Base-by-base conservation (phyloP, 495 filamentous ascomycete species). In the Emericellopsis terricola region DNA sequence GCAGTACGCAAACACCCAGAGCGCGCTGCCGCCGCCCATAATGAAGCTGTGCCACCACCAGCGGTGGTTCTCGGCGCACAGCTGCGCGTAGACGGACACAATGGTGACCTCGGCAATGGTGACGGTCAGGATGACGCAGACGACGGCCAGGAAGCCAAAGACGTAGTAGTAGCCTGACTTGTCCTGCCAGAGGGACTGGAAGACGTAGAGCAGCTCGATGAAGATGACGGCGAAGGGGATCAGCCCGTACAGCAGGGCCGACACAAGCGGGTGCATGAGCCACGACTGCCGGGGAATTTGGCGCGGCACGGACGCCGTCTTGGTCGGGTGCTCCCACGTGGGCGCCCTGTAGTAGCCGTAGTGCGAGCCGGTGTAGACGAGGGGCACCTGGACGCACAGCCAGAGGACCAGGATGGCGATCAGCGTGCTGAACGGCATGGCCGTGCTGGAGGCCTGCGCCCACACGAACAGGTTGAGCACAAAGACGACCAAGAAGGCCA, bases 21-120 rank as follows among this genome's bases (percentile, higher is more conserved):
- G 53, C 2, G 78, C 71, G 41, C 73, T 79, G 44, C 77, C 76
- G 33, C 76, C 77, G 28, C 86, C 86, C 11, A 86, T 70, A 24
- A 84, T 52, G 60, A 94, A 89, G 41, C 78, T 82, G 48, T 83
- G 78, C 84, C 84, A 93, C 82, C 81, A 91, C 86, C 86, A 94
- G 50, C 89, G 68, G 53, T 92, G 83, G 50, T 93, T 87, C 73
- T 85, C 86, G 8, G 71, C 59, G 56, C 85, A 92, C 15, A 94
- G 70, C 50, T 81, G 77, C 29, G 79, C 72, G 49, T 94, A 94
- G 11, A 83, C 85, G 3, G 73, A 78, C 33, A 93, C 82, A 19
- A 94, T 75, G 1, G 83, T 91, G 36, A 91, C 84, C 61, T 94
- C 82, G 33, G 83, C 69, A 17, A 93, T 73, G 1, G 80, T 83